Conservation (phyloP, 805 yeast genomes). For the Nakazawaea anatomiae region DNA sequence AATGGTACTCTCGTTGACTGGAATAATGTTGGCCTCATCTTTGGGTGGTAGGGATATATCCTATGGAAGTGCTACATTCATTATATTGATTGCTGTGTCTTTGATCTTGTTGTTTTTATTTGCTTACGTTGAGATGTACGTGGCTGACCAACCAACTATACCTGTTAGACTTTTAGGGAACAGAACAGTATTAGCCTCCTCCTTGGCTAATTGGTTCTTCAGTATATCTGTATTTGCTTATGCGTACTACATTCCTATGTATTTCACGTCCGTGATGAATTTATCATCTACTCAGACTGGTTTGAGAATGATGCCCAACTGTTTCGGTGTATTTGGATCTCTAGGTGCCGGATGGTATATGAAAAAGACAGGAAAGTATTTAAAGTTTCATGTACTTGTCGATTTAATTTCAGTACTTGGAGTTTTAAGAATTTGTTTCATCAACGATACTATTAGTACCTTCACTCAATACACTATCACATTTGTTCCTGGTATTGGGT, state of each 20-base stretch:
- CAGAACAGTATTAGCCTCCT: conserved; percentile 57
- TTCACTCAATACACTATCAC: conserved; percentile 37
- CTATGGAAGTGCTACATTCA: conserved; percentile 30
- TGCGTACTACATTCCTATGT: conserved; percentile 58
- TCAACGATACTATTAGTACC: conserved; percentile 26
- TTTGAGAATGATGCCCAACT: conserved; percentile 52
- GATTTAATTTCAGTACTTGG: conserved; percentile 43
- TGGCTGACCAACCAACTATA: conserved; percentile 52
- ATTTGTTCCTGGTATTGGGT: conserved; percentile 50
- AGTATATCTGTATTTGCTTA: conserved; percentile 42
- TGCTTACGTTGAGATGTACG: conserved; percentile 34
- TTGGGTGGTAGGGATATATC: conserved; percentile 45
- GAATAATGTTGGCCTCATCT: conserved; percentile 45
- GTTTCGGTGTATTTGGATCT: conserved; percentile 54
- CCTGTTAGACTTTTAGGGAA: conserved; percentile 46
- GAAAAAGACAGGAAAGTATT: conserved; percentile 59
- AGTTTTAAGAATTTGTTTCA: conserved; percentile 26
- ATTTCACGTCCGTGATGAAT: conserved; percentile 48
- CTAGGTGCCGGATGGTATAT: conserved; percentile 60
- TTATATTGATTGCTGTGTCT: conserved; percentile 25
- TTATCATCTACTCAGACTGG: conserved; percentile 55
- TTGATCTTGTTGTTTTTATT: conserved; percentile 33
- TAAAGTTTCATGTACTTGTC: conserved; percentile 34
- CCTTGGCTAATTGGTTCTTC: conserved; percentile 57
- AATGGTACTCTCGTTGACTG: conserved; percentile 37